A percentile compares a stretch with the other conserved stretches of the same genome.
phyloP scores from a whole-genome alignment of 2,329 filamentous ascomycete species.

The Graphium sp. region DNA sequence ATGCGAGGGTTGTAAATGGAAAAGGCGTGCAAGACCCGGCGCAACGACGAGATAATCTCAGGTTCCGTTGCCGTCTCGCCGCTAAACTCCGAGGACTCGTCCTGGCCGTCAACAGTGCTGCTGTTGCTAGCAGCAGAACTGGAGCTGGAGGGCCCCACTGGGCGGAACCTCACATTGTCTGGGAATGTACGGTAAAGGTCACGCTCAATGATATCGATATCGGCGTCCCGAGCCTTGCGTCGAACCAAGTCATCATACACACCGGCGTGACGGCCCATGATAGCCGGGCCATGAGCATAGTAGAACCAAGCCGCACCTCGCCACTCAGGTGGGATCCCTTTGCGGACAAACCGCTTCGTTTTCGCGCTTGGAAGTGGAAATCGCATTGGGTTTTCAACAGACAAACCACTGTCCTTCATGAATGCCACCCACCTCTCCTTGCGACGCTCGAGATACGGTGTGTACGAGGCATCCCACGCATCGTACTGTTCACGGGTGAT shows the following conservation, averaged over 20 bases:
- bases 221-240: conserved; percentile 48
- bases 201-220: conserved; percentile 81
- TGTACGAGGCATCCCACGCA: conserved; percentile 61
- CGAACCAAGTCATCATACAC: conserved; percentile 58
- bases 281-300: conserved; percentile 75
- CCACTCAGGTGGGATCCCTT: conserved; percentile 88
- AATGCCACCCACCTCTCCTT: conserved; percentile 69
- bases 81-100: conserved; percentile 17
- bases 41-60: conserved; percentile 62
- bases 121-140: conserved; percentile 14
- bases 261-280: conserved; percentile 58
- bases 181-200: conserved; percentile 90
- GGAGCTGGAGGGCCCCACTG: conserved; percentile 22
- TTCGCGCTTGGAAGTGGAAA: conserved; percentile 73
- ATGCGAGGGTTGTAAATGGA: conserved; percentile 81
- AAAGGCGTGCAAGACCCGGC: conserved; percentile 77
- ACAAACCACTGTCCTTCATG: conserved; percentile 59
- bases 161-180: conserved; percentile 83
- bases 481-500: conserved; percentile 66
- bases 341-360: conserved; percentile 78
- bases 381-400: conserved; percentile 51
- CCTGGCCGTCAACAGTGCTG: conserved; percentile 18
- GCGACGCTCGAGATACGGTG: conserved; percentile 55
- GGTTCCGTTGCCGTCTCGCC: conserved; percentile 36
- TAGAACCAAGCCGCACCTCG: conserved; percentile 95